phyloP scores from a whole-genome alignment of 148 eudicot genomes.

The Chenopodium suecicum region DNA sequence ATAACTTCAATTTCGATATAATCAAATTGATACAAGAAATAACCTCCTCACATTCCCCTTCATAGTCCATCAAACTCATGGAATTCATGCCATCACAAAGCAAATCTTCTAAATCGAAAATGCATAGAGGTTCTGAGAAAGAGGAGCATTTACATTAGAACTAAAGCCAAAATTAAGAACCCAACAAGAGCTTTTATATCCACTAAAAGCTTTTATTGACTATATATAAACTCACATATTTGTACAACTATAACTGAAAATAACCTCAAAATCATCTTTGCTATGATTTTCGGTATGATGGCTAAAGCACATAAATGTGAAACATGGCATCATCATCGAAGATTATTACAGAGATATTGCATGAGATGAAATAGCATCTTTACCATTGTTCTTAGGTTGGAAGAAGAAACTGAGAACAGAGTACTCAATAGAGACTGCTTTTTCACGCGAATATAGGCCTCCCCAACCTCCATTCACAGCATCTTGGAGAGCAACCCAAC shows the following conservation, averaged over 20 bases:
- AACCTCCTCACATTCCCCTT: slow-evolving; percentile 44
- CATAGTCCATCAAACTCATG: slow-evolving; percentile 30
- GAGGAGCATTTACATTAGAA: background rate
- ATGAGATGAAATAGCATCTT: background rate
- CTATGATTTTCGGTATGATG: background rate
- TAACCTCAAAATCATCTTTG: background rate
- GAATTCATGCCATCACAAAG: slow-evolving; percentile 60
- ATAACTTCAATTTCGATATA: background rate
- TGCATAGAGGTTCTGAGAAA: slow-evolving; percentile 45
- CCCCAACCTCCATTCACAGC: background rate
- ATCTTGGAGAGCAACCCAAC: background rate
- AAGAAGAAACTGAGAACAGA: background rate
- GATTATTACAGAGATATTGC: background rate
- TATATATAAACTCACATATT: too few relatives aligned
- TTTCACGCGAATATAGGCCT: slow-evolving; percentile 10
- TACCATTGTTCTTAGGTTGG: background rate
- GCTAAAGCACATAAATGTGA: background rate
- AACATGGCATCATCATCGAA: background rate
- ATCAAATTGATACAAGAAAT: background rate
- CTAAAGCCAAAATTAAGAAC: slow-evolving; percentile 1
- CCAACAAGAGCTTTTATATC: background rate
- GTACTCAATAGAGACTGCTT: background rate
- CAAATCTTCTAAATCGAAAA: slow-evolving; percentile 58
- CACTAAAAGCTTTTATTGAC: background rate
- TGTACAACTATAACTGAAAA: background rate